These are phyloP conservation scores for Periconia sp. DNA, from an alignment of 2,329 filamentous ascomycete genomes.

Conservation along the genomic window DNA sequence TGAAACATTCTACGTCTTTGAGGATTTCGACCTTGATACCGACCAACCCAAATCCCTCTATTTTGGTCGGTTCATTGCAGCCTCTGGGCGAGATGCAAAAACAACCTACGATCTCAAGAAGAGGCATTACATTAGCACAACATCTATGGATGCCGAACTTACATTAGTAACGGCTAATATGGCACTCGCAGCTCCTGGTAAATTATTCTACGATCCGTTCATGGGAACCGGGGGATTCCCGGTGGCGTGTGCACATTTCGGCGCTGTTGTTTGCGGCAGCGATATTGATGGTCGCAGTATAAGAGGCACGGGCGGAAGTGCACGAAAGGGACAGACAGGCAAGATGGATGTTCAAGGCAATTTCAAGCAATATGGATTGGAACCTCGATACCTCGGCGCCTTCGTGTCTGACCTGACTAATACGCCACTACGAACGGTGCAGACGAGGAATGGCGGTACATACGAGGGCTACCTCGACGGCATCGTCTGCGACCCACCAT, in stretches of 20 bases:
- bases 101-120: slow-evolving; percentile 88
- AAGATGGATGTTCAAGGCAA: slow-evolving; percentile 65
- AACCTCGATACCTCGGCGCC: slow-evolving; percentile 68
- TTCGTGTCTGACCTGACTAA: slow-evolving; percentile 90
- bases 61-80: slow-evolving; percentile 71
- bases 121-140: slow-evolving; percentile 89
- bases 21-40: slow-evolving; percentile 68
- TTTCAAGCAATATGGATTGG: slow-evolving; percentile 79
- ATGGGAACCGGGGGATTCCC: slow-evolving; percentile 94
- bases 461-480: slow-evolving; percentile 70
- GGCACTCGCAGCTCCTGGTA: slow-evolving; percentile 77
- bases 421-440: slow-evolving; percentile 61
- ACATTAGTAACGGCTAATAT: slow-evolving; percentile 91
- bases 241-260: slow-evolving; percentile 86
- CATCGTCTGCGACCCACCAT: slow-evolving; percentile 93
- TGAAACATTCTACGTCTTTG: slow-evolving; percentile 76
- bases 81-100: slow-evolving; percentile 67
- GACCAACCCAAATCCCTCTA: slow-evolving; percentile 61
- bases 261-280: slow-evolving; percentile 78
- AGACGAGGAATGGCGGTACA: slow-evolving; percentile 6
- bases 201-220: slow-evolving; percentile 91
- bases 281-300: slow-evolving; percentile 94
- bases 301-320: slow-evolving; percentile 62
- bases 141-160: slow-evolving; percentile 95
- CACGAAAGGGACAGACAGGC: slow-evolving; percentile 42